Percentiles rank a stretch among this genome's conserved stretches.
Conservation (phyloP, 2,329 filamentous ascomycete genomes). For the Cladosporium colombiae region DNA sequence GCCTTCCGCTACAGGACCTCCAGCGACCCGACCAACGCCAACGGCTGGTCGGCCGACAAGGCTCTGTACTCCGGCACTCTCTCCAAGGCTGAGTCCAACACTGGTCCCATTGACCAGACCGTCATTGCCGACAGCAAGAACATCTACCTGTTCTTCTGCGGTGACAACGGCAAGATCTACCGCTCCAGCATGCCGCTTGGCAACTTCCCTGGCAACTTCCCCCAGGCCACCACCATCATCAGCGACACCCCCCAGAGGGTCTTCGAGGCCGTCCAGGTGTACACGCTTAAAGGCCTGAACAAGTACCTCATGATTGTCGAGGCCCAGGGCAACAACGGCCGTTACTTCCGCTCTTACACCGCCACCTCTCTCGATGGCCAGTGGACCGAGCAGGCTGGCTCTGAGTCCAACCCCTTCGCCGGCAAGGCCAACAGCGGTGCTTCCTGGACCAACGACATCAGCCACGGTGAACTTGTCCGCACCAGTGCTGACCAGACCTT, state of each 20-base stretch:
- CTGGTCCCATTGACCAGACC: conserved; percentile 63
- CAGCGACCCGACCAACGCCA: conserved; percentile 57
- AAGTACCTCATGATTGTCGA: conserved; percentile 71
- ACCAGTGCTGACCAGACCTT: conserved; percentile 62
- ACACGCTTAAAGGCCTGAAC: conserved; percentile 54
- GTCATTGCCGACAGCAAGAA: conserved; percentile 61
- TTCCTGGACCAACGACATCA: conserved; percentile 67
- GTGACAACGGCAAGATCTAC: conserved; percentile 69
- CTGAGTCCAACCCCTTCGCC: conserved; percentile 61
- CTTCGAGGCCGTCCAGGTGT: conserved; percentile 68
- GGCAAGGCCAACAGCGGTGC: conserved; percentile 66
- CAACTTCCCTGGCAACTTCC: conserved; percentile 64
- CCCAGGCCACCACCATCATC: conserved; percentile 51
- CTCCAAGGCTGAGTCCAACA: conserved; percentile 50
- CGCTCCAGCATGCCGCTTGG: conserved; percentile 62
- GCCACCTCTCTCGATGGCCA: conserved; percentile 56
- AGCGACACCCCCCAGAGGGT: conserved; percentile 58
- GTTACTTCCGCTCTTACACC: conserved; percentile 69
- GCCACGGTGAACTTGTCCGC: conserved; percentile 64
- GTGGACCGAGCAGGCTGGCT: conserved; percentile 61
- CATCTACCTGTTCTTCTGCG: conserved; percentile 69
- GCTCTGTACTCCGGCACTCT: conserved; percentile 56
- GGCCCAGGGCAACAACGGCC: conserved; percentile 56
- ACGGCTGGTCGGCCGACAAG: conserved; percentile 58
- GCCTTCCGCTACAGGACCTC: conserved; percentile 63